Evolutionary conservation across 1,284 basidiomycete genomes (phyloP).

Genomic region (Malassezia arunalokei): DNA sequence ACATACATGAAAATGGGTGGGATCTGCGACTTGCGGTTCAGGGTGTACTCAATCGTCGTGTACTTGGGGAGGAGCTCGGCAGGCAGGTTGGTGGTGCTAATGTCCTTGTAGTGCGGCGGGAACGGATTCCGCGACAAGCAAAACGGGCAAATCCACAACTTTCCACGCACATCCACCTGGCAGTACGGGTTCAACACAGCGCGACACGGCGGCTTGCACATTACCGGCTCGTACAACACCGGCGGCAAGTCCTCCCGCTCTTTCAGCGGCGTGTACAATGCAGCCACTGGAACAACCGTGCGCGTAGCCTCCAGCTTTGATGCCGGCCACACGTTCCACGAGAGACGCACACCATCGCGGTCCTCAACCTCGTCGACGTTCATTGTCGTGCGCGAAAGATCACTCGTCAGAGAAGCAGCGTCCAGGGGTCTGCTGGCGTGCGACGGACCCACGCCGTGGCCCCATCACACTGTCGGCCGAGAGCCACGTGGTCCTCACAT

Average conservation of each 20-base stretch:
- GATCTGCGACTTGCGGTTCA: slow-evolving; percentile 75
- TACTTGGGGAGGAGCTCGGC: slow-evolving; percentile 93
- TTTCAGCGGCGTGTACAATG: slow-evolving; percentile 94
- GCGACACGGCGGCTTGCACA: slow-evolving; percentile 92
- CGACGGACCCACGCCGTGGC: not conserved
- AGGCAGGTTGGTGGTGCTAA: slow-evolving; percentile 89
- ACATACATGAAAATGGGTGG: slow-evolving; percentile 95
- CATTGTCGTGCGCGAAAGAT: not conserved
- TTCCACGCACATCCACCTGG: slow-evolving; percentile 95
- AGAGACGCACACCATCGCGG: slow-evolving; percentile 50
- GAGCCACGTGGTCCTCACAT: no score
- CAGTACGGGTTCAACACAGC: slow-evolving; percentile 97
- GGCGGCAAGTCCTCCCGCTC: slow-evolving; percentile 86
- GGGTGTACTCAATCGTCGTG: slow-evolving; percentile 97
- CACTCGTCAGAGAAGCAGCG: no score
- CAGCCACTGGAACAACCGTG: slow-evolving; percentile 93
- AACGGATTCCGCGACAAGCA: slow-evolving; percentile 92
- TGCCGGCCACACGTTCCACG: slow-evolving; percentile 98
- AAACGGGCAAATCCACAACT: slow-evolving; percentile 99
- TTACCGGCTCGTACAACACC: slow-evolving; percentile 93
- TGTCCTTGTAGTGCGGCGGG: slow-evolving; percentile 97
- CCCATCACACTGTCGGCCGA: no score
- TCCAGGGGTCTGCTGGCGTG: not conserved
- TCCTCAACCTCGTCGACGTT: slow-evolving; percentile 47
- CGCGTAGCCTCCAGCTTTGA: slow-evolving; percentile 93